Conservation (phyloP, 2,329 filamentous ascomycete genomes). For the Teratosphaeria destructans region DNA sequence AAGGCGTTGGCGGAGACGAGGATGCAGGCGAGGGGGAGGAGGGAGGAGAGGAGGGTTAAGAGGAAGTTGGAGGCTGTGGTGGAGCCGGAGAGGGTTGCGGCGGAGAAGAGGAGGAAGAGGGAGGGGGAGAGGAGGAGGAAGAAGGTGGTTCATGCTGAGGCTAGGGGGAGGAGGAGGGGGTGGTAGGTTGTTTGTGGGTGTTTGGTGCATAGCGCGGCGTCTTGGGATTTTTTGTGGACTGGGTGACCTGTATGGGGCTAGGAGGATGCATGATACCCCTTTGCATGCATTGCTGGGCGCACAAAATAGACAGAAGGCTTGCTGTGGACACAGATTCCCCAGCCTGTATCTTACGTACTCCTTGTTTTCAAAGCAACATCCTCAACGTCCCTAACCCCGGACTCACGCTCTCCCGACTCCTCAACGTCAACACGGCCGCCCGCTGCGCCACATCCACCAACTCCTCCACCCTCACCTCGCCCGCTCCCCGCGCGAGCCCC, state of each 20-base stretch:
- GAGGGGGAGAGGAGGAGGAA: conserved; percentile 75
- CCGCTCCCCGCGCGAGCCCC: conserved; percentile 49
- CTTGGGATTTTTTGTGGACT: neutral
- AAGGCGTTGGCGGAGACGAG: conserved; percentile 61
- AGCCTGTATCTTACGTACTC: neutral
- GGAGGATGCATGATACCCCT: neutral
- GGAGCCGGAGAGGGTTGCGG: conserved; percentile 66
- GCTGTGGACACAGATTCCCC: neutral
- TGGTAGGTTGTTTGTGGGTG: conserved; percentile 38
- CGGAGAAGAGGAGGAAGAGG: conserved; percentile 71
- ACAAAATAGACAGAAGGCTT: neutral
- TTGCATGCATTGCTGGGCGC: neutral
- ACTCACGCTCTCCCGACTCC: conserved; percentile 63
- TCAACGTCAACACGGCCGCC: conserved; percentile 69
- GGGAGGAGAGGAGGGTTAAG: conserved; percentile 70
- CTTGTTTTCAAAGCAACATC: conserved; percentile 8
- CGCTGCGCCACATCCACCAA: conserved; percentile 71
- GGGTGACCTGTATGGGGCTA: neutral
- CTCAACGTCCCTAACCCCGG: conserved; percentile 40
- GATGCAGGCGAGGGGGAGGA: conserved; percentile 57
- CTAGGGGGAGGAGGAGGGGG: conserved; percentile 60
- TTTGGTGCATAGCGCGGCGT: conserved; percentile 1
- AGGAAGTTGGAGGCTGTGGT: conserved; percentile 78
- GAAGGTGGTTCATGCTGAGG: conserved; percentile 66
- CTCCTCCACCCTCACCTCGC: conserved; percentile 44